Evolutionary conservation across 768 basidiomycete genomes (phyloP).

Genomic region (Termitomyces sp.): DNA sequence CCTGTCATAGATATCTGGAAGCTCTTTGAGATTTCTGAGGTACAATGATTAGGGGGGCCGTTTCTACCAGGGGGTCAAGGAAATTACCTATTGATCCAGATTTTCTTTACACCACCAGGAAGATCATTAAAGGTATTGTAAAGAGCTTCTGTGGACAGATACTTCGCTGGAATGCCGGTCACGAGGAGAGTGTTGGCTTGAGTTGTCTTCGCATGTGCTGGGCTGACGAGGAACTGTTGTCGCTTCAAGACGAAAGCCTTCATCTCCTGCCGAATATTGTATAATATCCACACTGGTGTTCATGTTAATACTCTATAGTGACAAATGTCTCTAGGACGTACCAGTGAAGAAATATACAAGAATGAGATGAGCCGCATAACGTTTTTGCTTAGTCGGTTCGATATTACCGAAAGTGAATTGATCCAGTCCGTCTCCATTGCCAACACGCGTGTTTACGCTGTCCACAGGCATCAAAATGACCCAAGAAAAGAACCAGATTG

Average conservation of each 20-base stretch:
- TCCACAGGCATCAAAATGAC: slow-evolving; percentile 76
- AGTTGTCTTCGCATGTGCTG: slow-evolving; percentile 68
- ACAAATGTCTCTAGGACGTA: slow-evolving; percentile 33
- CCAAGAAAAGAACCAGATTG: slow-evolving; percentile 94
- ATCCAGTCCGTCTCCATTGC: slow-evolving; percentile 56
- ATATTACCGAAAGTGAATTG: slow-evolving; percentile 85
- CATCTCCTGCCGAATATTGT: slow-evolving; percentile 82
- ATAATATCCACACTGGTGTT: slow-evolving; percentile 75
- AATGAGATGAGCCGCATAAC: slow-evolving; percentile 80
- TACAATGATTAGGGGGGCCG: neutral
- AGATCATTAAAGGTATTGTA: slow-evolving; percentile 71
- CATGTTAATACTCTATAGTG: neutral
- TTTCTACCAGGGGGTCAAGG: neutral
- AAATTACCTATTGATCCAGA: slow-evolving; percentile 86
- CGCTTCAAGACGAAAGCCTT: slow-evolving; percentile 73
- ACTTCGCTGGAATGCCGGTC: slow-evolving; percentile 82
- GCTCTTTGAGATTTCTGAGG: slow-evolving; percentile 74
- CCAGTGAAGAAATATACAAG: slow-evolving; percentile 77
- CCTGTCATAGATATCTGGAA: slow-evolving; percentile 81
- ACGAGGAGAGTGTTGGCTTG: slow-evolving; percentile 91
- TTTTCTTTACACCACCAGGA: slow-evolving; percentile 86
- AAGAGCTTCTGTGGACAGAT: slow-evolving; percentile 70
- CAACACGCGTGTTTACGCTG: slow-evolving; percentile 47
- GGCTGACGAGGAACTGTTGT: slow-evolving; percentile 78
- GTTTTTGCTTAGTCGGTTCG: slow-evolving; percentile 37